phyloP scores from a whole-genome alignment of 1,284 basidiomycete species.

The Flammula alnicola region DNA sequence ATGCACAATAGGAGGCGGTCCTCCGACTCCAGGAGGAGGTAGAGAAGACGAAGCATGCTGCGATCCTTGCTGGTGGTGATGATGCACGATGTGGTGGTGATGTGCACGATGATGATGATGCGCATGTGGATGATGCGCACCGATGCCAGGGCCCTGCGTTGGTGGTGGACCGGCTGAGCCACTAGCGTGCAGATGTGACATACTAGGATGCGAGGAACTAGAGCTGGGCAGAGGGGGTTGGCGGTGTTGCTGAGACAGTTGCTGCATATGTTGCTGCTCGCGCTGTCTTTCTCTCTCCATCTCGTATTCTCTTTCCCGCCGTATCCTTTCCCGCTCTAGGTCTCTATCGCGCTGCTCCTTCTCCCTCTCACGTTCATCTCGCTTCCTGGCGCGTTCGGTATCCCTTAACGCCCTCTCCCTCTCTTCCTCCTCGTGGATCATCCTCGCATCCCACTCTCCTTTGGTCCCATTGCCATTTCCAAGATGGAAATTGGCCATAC shows the following conservation, averaged over 20 bases:
- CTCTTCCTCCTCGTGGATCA: constrained; percentile 33
- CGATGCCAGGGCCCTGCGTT: constrained; percentile 30
- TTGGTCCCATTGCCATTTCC: constrained; percentile 24
- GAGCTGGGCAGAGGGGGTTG: constrained; percentile 26
- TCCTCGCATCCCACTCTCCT: constrained; percentile 25
- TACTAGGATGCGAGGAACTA: constrained; percentile 15
- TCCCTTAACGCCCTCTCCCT: too few relatives aligned
- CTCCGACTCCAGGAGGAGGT: constrained; percentile 29
- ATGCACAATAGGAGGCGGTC: constrained; percentile 26
- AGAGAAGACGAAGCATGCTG: constrained; percentile 34
- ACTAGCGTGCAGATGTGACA: constrained; percentile 21
- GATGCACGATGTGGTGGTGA: constrained; percentile 41
- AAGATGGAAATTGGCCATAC: constrained; percentile 23
- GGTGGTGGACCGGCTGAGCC: constrained; percentile 23
- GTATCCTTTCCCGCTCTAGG: constrained; percentile 25
- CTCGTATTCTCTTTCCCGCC: constrained; percentile 30
- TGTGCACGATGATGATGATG: constrained; percentile 41
- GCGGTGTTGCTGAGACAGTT: constrained; percentile 24
- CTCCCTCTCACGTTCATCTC: constrained; percentile 18
- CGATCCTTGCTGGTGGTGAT: constrained; percentile 37
- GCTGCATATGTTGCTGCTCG: constrained; percentile 31
- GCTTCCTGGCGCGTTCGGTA: too few relatives aligned
- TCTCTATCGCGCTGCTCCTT: constrained; percentile 19
- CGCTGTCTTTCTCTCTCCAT: constrained; percentile 32
- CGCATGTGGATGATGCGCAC: constrained; percentile 24